Base-by-base conservation (phyloP, 495 filamentous ascomycete genomes). In the Xylaria bambusicola region DNA sequence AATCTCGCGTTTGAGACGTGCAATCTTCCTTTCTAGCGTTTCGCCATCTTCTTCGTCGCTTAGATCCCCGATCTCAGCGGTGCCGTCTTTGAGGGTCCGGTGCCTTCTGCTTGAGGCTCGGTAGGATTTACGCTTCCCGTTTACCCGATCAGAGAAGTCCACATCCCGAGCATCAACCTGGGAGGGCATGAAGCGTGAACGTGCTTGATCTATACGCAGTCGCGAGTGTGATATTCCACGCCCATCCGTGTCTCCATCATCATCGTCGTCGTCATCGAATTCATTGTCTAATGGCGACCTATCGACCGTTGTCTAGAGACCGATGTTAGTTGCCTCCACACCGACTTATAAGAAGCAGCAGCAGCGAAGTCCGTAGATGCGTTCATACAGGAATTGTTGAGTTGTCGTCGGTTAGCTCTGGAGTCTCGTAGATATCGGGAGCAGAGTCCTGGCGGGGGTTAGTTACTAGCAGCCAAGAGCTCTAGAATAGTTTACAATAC, bases 381-480 rank as follows among this genome's bases (percentile, higher is more conserved):
- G n/a, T 59, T 67, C 76, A 62, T 68, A 95, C 90, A 29, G 84
- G 90, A 57, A 91, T 70, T 36, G 92, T 97, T 26, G 91, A 96
- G 51, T 81, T 87, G 69, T 94, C 93, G 66, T 97, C 91, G 23
- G 85, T 91, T 63, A 96, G 77, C 58, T 94, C 91, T 66, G 93
- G 93, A 46, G 93, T 97, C 76, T 96, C 93, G 77, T 97, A 97
- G 66, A 95, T 88, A 69, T 96, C 93, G 71, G 92, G 93, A 23
- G 92, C 90, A 23, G 85, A 86, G 70, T 97, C 93, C 91, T 94
- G 60, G 18, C 3, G 33, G 48, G 40, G 17, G 29, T 60, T 33
- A 47, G 44, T 20, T 3, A 35, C 26, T 23, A 36, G 36, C 6
- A 62, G 36, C 46, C 44, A 7, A 26, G 47, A 49, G 17, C 17